Percentiles rank a stretch among this genome's conserved stretches.
Conservation (phyloP, 495 filamentous ascomycete genomes). For the Podospora anserina region DNA sequence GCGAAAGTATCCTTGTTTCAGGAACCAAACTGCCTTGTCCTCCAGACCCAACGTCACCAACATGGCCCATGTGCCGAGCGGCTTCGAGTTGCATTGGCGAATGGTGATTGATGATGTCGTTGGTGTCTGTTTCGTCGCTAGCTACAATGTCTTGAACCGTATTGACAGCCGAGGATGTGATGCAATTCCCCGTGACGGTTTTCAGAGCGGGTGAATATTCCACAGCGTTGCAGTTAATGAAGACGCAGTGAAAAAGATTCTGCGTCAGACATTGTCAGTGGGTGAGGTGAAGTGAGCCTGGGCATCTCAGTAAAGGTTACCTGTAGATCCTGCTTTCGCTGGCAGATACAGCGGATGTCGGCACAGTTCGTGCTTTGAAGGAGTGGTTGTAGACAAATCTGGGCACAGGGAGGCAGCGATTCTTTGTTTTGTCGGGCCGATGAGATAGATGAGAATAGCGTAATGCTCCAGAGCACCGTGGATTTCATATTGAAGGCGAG, state of each 20-base stretch:
- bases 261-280: conserved; percentile 8
- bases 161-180: conserved; percentile 34
- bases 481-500: conserved; percentile 25
- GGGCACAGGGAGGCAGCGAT: conserved; percentile 20
- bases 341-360: conserved; percentile 19
- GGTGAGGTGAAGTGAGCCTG: neutral
- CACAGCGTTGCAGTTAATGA: conserved; percentile 27
- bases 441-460: conserved; percentile 22
- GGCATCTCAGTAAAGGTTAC: conserved; percentile 3
- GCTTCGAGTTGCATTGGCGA: conserved; percentile 19
- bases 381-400: conserved; percentile 13
- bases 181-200: conserved; percentile 29
- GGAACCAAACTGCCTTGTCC: neutral
- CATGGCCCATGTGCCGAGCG: conserved; percentile 12
- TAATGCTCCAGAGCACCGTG: conserved; percentile 19
- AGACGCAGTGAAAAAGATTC: conserved; percentile 27
- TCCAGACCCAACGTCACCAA: conserved; percentile 11
- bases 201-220: conserved; percentile 23
- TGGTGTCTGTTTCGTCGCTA: conserved; percentile 28
- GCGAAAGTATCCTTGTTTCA: conserved; percentile 9
- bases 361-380: conserved; percentile 3
- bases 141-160: conserved; percentile 32
- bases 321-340: conserved; percentile 20
- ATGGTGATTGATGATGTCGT: conserved; percentile 28
- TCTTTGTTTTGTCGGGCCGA: conserved; percentile 10